Conservation (phyloP, 306 rosid genomes). For the Prunus mongolica region DNA sequence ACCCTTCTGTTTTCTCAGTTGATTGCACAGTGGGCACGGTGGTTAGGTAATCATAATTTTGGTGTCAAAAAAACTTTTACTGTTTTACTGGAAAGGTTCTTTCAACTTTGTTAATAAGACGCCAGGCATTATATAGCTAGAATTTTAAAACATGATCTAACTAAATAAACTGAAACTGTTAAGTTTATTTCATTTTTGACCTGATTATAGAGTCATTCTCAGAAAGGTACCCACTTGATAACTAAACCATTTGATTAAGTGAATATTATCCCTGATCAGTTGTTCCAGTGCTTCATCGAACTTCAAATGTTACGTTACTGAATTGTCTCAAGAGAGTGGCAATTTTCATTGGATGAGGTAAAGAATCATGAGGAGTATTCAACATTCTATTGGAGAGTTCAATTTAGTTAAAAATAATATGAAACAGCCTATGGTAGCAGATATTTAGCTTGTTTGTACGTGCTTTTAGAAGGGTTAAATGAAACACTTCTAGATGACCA, state of each 20-base stretch:
- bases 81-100: not conserved
- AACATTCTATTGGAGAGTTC: not conserved
- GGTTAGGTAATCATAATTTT: conserved; percentile 56
- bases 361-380: not conserved
- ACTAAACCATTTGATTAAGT: not conserved
- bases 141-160: not conserved
- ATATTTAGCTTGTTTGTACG: not conserved
- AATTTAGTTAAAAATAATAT: not conserved
- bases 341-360: not conserved
- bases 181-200: not conserved
- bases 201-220: not conserved
- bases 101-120: not conserved
- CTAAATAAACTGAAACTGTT: not conserved
- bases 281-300: not conserved
- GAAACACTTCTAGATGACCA: too few species aligned
- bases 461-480: too few species aligned
- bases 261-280: not conserved
- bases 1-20: conserved; percentile 68
- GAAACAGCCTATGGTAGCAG: not conserved
- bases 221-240: not conserved
- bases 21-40: conserved; percentile 85
- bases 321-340: too few species aligned
- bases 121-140: not conserved
- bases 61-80: not conserved
- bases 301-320: not conserved